Conservation (phyloP, 116 monocot species). For the Dioscorea cayenensis region DNA sequence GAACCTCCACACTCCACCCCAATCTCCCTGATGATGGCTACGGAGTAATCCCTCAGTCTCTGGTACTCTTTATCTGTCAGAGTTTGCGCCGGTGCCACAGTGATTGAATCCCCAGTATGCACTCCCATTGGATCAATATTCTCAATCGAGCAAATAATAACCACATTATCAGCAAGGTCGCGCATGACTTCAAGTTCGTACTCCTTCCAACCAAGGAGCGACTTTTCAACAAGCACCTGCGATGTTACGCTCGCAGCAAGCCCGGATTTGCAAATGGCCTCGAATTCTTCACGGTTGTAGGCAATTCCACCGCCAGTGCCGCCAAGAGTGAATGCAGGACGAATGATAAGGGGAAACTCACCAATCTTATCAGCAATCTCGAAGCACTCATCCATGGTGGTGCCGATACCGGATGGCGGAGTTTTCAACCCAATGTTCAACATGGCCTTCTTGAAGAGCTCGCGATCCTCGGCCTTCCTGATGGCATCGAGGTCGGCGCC, state of each 20-base stretch:
- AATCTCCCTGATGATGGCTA: slow-evolving; percentile 89
- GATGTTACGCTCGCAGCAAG: slow-evolving; percentile 58
- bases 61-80: slow-evolving; percentile 98
- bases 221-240: slow-evolving; percentile 92
- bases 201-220: slow-evolving; percentile 97
- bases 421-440: slow-evolving; percentile 76
- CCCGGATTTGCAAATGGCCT: slow-evolving; percentile 73
- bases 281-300: slow-evolving; percentile 83
- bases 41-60: slow-evolving; percentile 74
- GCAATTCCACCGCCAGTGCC: slow-evolving; percentile 98
- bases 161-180: slow-evolving; percentile 91
- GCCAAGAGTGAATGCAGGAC: slow-evolving; percentile 92
- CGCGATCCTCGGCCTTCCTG: slow-evolving; percentile 68
- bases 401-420: slow-evolving; percentile 88
- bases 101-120: slow-evolving; percentile 96
- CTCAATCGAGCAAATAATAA: slow-evolving; percentile 97
- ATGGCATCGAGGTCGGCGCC: slow-evolving; percentile 86
- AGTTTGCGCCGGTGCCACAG: slow-evolving; percentile 94
- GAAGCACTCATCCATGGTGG: slow-evolving; percentile 70
- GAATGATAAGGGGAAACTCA: slow-evolving; percentile 76
- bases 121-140: slow-evolving; percentile 98
- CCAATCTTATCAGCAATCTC: slow-evolving; percentile 71
- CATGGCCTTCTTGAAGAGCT: slow-evolving; percentile 92
- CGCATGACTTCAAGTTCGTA: slow-evolving; percentile 98
- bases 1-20: slow-evolving; percentile 98